Evolutionary conservation across 495 filamentous ascomycete genomes (phyloP).

Genomic region (Penicillium roqueforti): DNA sequence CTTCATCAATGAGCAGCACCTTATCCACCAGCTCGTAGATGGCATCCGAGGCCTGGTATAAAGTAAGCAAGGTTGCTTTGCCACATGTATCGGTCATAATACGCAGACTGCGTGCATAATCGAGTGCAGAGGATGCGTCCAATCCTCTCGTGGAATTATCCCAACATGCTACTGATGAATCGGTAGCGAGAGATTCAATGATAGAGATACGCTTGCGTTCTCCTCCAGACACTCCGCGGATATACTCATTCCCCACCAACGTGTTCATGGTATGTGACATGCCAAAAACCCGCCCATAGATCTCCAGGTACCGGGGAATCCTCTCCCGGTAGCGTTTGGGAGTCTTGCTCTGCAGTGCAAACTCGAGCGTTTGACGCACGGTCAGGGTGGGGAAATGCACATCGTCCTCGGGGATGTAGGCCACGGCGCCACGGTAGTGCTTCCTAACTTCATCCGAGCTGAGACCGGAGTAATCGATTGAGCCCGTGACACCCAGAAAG

Average conservation of each 20-base stretch:
- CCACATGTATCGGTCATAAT: constrained; percentile 77
- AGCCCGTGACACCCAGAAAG: constrained; percentile 71
- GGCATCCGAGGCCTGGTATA: constrained; percentile 79
- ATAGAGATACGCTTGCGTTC: constrained; percentile 65
- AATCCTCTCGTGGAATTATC: constrained; percentile 82
- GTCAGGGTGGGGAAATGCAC: constrained; percentile 77
- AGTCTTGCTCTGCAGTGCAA: constrained; percentile 74
- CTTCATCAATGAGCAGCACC: constrained; percentile 74
- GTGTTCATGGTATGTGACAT: constrained; percentile 79
- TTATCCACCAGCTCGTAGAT: constrained; percentile 86
- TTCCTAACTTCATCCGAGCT: constrained; percentile 54
- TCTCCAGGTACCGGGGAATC: constrained; percentile 64
- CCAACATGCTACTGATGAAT: constrained; percentile 73
- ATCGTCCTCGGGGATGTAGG: constrained; percentile 82
- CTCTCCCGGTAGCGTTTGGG: constrained; percentile 65
- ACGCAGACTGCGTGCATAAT: constrained; percentile 63
- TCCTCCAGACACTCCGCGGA: constrained; percentile 84
- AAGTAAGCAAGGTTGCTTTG: constrained; percentile 71
- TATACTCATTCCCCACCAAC: constrained; percentile 74
- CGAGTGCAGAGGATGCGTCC: constrained; percentile 76
- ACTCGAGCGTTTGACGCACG: constrained; percentile 78
- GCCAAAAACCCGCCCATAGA: constrained; percentile 74
- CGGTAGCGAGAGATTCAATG: constrained; percentile 59
- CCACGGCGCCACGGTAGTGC: constrained; percentile 70
- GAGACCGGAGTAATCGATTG: constrained; percentile 75